phyloP scores from a whole-genome alignment of 495 filamentous ascomycete species.

The Neurospora tetraspora region DNA sequence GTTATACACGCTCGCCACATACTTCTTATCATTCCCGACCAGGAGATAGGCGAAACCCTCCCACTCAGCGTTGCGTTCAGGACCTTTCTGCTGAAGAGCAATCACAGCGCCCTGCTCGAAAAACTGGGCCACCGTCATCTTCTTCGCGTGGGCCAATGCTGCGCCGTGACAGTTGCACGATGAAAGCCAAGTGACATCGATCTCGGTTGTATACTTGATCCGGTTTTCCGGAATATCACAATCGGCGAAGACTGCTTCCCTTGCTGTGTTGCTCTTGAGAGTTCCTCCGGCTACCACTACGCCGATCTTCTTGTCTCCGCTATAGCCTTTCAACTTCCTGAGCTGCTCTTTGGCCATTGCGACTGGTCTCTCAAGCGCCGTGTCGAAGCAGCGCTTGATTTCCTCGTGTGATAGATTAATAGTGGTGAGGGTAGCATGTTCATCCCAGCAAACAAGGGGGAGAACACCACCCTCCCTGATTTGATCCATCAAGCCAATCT shows the following conservation, averaged over 20 bases:
- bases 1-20: neutral
- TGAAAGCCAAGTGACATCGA: neutral
- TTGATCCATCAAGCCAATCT: neutral
- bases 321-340: neutral
- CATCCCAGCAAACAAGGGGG: neutral
- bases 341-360: neutral
- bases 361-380: neutral
- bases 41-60: neutral
- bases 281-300: slow-evolving; percentile 5
- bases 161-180: slow-evolving; percentile 1
- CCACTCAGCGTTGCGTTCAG: neutral
- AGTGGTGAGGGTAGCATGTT: neutral
- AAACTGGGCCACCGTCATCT: neutral
- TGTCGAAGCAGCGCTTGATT: neutral
- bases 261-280: neutral
- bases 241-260: neutral
- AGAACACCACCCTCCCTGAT: neutral
- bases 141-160: neutral
- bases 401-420: neutral
- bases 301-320: neutral
- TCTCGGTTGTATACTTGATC: neutral
- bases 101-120: slow-evolving; percentile 1
- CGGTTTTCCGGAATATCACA: neutral
- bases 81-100: neutral
- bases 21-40: neutral